A percentile compares a stretch with the other conserved stretches of the same genome.
These are phyloP conservation scores for Martensiomyces pterosporus DNA, from an alignment of 192 early-diverging fungal species.

Conservation along the genomic window DNA sequence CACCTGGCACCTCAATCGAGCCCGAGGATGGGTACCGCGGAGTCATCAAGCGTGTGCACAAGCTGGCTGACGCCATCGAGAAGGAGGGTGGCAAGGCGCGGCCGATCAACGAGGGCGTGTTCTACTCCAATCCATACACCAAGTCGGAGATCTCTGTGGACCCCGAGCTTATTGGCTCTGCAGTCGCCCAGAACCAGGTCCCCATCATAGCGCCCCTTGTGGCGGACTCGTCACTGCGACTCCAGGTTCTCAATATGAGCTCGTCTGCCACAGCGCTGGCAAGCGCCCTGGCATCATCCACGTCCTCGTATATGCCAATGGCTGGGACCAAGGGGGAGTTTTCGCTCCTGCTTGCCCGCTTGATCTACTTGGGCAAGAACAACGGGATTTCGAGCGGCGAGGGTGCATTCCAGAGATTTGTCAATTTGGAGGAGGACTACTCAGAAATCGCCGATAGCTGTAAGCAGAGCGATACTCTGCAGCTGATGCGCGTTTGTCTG, in stretches of 20 bases:
- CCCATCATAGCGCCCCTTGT: conserved; percentile 55
- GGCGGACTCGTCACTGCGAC: conserved; percentile 48
- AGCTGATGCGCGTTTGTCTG: conserved; percentile 65
- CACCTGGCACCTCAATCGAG: neutral
- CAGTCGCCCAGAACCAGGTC: conserved; percentile 60
- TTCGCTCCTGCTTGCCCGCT: conserved; percentile 69
- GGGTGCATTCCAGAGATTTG: conserved; percentile 59
- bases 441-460: conserved; percentile 45
- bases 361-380: conserved; percentile 48
- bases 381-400: conserved; percentile 47
- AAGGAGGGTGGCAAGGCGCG: conserved; percentile 64
- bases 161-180: conserved; percentile 55
- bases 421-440: conserved; percentile 82
- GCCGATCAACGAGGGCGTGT: conserved; percentile 64
- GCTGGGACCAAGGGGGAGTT: conserved; percentile 42
- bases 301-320: conserved; percentile 50
- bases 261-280: conserved; percentile 51
- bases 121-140: conserved; percentile 33
- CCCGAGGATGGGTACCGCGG: conserved; percentile 11
- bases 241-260: conserved; percentile 31
- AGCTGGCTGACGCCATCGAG: conserved; percentile 67
- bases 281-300: conserved; percentile 53
- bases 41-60: conserved; percentile 16
- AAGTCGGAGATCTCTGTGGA: conserved; percentile 28
- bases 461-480: conserved; percentile 49